Evolutionary conservation across 495 filamentous ascomycete genomes (phyloP).

Genomic region (Talaromyces adpressus): DNA sequence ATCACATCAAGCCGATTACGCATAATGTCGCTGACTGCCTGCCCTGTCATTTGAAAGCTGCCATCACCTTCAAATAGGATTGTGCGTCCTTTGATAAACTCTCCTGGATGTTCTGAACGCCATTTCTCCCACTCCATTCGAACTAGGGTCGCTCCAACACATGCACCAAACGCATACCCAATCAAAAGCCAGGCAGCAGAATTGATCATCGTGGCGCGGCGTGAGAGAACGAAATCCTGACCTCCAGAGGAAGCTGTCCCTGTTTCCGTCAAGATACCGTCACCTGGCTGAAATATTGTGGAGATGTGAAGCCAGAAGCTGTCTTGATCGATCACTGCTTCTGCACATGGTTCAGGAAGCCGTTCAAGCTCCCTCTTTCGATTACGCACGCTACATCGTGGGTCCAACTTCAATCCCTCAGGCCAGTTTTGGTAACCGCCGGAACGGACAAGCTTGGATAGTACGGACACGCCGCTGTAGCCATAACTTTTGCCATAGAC

Average conservation of each 20-base stretch:
- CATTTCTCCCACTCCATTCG: slow-evolving; percentile 22
- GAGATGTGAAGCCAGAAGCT: not conserved
- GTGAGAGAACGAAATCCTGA: slow-evolving; percentile 23
- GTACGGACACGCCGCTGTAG: too few relatives aligned
- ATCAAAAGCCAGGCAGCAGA: slow-evolving; percentile 37
- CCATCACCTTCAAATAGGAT: slow-evolving; percentile 79
- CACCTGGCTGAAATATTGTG: slow-evolving; percentile 23
- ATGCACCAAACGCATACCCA: slow-evolving; percentile 40
- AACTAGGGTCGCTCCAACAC: slow-evolving; percentile 43
- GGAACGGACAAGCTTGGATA: too few relatives aligned
- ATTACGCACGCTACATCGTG: not conserved
- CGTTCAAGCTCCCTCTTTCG: not conserved
- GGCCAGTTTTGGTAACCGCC: too few relatives aligned
- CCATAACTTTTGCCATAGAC: not conserved
- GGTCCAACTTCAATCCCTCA: too few relatives aligned
- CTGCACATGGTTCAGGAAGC: not conserved
- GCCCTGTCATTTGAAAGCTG: slow-evolving; percentile 68
- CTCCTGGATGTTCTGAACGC: not conserved
- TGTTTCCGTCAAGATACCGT: slow-evolving; percentile 35
- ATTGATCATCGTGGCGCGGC: slow-evolving; percentile 22
- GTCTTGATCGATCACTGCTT: not conserved
- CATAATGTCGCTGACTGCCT: slow-evolving; percentile 75
- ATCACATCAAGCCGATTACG: slow-evolving; percentile 59
- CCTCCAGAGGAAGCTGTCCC: slow-evolving; percentile 30
- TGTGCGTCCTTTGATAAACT: slow-evolving; percentile 20